A percentile compares a stretch with the other conserved stretches of the same genome.
phyloP scores from a whole-genome alignment of 2,329 filamentous ascomycete genomes.

The Pseudogymnoascus sp. region DNA sequence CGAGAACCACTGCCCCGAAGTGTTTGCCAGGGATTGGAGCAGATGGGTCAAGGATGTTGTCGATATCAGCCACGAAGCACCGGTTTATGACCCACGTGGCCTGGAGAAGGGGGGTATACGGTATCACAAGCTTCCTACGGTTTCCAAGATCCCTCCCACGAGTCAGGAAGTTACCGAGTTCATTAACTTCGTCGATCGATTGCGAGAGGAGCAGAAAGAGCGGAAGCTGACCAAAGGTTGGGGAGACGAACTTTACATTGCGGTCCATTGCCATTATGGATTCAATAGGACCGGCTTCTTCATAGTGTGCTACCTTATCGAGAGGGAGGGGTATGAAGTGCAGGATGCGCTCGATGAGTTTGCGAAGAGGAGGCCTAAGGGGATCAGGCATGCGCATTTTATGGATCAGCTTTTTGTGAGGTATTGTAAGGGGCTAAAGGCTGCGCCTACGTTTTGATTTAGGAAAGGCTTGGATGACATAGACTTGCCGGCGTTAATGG shows the following conservation, averaged over 20 bases:
- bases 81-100: constrained; percentile 74
- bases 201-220: constrained; percentile 47
- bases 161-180: constrained; percentile 46
- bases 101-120: constrained; percentile 58
- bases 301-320: constrained; percentile 83
- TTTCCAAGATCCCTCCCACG: constrained; percentile 79
- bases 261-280: constrained; percentile 91
- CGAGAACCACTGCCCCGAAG: constrained; percentile 65
- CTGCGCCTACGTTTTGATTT: constrained; percentile 13
- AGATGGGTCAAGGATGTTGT: constrained; percentile 65
- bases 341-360: constrained; percentile 76
- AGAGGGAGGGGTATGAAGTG: constrained; percentile 62
- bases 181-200: constrained; percentile 47
- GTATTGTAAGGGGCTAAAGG: constrained; percentile 45
- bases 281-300: constrained; percentile 94
- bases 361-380: constrained; percentile 61
- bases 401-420: constrained; percentile 74
- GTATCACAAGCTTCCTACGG: constrained; percentile 83
- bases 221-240: constrained; percentile 35
- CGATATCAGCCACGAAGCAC: constrained; percentile 84
- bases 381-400: constrained; percentile 86
- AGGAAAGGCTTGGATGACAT: not conserved
- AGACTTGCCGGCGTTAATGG: not conserved
- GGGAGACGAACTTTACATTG: constrained; percentile 47
- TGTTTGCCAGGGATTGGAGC: constrained; percentile 63